Conservation (phyloP, 768 basidiomycete genomes). For the Tylopilus subfusipes region DNA sequence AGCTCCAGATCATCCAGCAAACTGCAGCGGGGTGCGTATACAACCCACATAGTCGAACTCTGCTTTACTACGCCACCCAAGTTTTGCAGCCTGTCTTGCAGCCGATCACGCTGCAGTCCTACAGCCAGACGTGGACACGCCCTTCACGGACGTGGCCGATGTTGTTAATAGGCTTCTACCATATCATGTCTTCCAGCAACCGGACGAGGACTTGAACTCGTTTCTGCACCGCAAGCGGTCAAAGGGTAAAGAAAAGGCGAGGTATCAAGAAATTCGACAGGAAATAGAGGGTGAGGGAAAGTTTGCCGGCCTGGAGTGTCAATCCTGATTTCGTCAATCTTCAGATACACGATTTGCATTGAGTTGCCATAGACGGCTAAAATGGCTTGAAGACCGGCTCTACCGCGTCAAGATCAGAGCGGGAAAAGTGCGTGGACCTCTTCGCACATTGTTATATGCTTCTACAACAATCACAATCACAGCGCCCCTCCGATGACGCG, state of each 20-base stretch:
- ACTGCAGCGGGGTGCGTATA: slow-evolving; percentile 50
- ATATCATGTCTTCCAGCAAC: slow-evolving; percentile 78
- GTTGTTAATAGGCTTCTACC: slow-evolving; percentile 70
- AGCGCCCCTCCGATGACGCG: slow-evolving; percentile 61
- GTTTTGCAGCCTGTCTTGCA: slow-evolving; percentile 53
- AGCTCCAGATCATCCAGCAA: slow-evolving; percentile 44
- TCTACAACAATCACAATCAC: slow-evolving; percentile 29
- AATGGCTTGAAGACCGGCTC: slow-evolving; percentile 57
- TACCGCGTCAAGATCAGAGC: slow-evolving; percentile 47
- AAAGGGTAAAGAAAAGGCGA: slow-evolving; percentile 67
- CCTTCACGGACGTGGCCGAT: slow-evolving; percentile 61
- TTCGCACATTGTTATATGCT: neutral
- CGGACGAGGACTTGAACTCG: slow-evolving; percentile 55
- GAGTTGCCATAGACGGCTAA: slow-evolving; percentile 57
- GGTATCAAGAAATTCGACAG: slow-evolving; percentile 39
- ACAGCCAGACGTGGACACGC: slow-evolving; percentile 65
- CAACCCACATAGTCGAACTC: neutral
- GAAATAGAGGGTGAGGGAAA: slow-evolving; percentile 50
- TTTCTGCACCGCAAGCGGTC: slow-evolving; percentile 20
- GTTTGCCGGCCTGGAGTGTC: neutral
- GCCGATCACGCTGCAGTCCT: slow-evolving; percentile 59
- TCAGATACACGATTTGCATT: slow-evolving; percentile 71
- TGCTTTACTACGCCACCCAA: slow-evolving; percentile 30
- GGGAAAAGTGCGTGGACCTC: slow-evolving; percentile 48
- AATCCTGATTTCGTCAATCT: neutral